A percentile compares a stretch with the other conserved stretches of the same genome.
These are phyloP conservation scores for Fusarium musae DNA, from an alignment of 2,329 filamentous ascomycete species.

Conservation along the genomic window DNA sequence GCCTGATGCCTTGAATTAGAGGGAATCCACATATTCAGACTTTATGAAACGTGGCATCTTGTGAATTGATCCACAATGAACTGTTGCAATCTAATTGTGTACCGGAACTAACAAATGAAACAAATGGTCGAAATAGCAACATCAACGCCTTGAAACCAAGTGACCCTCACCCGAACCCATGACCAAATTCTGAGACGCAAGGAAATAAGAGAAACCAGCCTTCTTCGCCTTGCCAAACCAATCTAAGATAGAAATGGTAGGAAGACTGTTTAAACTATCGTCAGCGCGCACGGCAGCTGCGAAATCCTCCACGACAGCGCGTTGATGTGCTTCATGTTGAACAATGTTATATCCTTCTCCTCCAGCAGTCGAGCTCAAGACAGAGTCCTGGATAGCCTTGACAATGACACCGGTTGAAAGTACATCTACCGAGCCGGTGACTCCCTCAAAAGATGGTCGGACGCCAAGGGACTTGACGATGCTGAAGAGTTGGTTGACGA, in stretches of 20 bases:
- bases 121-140: rapidly evolving
- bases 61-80: no score
- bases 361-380: not conserved
- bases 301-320: not conserved
- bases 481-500: not conserved
- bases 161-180: not conserved
- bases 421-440: not conserved
- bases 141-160: not conserved
- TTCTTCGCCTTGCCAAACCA: not conserved
- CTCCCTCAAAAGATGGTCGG: not conserved
- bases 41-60: no score
- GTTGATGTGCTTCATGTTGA: not conserved
- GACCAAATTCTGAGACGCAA: not conserved
- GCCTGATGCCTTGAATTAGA: no score
- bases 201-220: not conserved
- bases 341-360: not conserved
- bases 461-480: rapidly evolving
- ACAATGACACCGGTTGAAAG: not conserved
- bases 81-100: rapidly evolving
- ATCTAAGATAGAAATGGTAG: not conserved
- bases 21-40: no score
- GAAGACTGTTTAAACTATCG: not conserved
- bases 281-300: not conserved
- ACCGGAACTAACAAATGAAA: not conserved
- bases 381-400: rapidly evolving